Percentiles rank a stretch among this genome's conserved stretches.
These are phyloP conservation scores for Neospora caninum DNA, from an alignment of 169 alveolate genomes.

Conservation along the genomic window DNA sequence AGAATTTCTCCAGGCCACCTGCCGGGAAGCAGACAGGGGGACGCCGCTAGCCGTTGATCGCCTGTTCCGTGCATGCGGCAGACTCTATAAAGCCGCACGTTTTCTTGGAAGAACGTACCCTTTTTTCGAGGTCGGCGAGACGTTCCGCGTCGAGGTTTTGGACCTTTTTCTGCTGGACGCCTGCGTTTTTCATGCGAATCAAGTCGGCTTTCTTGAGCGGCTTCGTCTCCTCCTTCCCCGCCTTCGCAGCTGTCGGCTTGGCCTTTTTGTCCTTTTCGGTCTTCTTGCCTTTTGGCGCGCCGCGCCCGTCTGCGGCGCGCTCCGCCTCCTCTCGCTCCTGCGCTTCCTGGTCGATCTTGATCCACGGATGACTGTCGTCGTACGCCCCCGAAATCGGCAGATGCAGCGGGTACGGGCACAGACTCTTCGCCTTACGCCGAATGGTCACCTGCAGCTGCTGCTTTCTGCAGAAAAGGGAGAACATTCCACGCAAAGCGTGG, in stretches of 20 bases:
- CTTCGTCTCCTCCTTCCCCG: background rate
- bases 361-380: constrained; percentile 47
- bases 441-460: constrained; percentile 13
- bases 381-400: constrained; percentile 17
- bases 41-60: too few species aligned
- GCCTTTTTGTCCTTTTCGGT: background rate
- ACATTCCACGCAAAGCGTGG: background rate
- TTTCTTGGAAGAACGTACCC: background rate
- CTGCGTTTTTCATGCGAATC: constrained; percentile 3
- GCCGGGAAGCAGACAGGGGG: too few species aligned
- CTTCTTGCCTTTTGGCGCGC: background rate
- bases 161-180: background rate
- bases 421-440: constrained; percentile 29
- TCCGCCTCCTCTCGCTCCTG: background rate
- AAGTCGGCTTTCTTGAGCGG: constrained; percentile 34
- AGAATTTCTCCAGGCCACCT: too few species aligned
- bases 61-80: too few species aligned
- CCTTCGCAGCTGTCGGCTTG: background rate
- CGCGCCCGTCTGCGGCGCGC: background rate
- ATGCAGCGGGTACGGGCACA: constrained; percentile 53
- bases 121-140: constrained; percentile 8
- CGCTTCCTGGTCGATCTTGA: constrained; percentile 1
- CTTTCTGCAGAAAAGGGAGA: background rate
- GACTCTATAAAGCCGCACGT: too few species aligned
- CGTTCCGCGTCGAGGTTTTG: constrained; percentile 31